Percentiles rank a stretch among this genome's conserved stretches.
Evolutionary conservation across 345 rosid species (phyloP).

Genomic region (Eucalyptus viminalis): DNA sequence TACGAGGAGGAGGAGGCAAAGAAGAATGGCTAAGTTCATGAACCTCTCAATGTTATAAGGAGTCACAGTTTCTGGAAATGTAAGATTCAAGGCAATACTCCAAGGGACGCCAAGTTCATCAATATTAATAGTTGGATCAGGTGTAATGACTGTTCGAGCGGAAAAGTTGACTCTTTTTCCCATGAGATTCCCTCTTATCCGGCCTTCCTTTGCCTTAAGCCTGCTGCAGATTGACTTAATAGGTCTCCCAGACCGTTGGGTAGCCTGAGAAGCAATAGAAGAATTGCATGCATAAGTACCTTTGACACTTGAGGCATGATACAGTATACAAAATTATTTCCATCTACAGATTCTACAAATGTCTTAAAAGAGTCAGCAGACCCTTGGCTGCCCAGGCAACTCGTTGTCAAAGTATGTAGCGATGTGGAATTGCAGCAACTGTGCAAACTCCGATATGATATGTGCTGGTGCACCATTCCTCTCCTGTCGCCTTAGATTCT

Average conservation of each 20-base stretch:
- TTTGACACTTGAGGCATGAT: background rate
- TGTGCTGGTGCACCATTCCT: conserved; percentile 94
- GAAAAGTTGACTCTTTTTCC: conserved; percentile 97
- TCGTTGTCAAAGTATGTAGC: conserved; percentile 97
- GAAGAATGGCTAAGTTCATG: background rate
- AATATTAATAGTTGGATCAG: conserved; percentile 90
- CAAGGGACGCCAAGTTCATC: conserved; percentile 96
- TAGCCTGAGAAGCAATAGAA: conserved; percentile 46
- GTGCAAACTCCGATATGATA: conserved; percentile 89
- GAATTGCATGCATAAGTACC: background rate
- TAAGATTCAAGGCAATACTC: conserved; percentile 93
- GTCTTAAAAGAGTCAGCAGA: conserved; percentile 3
- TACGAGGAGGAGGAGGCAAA: background rate
- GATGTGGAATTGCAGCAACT: conserved; percentile 84
- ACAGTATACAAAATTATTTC: background rate
- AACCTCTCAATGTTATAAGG: conserved; percentile 94
- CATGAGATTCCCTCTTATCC: conserved; percentile 93
- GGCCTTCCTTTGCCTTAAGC: conserved; percentile 96
- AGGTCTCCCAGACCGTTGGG: conserved; percentile 97
- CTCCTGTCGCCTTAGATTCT: conserved; percentile 78
- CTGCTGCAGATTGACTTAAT: conserved; percentile 94
- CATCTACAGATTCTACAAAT: background rate
- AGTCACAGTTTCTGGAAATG: conserved; percentile 93
- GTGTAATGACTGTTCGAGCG: conserved; percentile 92
- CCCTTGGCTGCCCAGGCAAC: conserved; percentile 99